phyloP scores from a whole-genome alignment of 2,329 filamentous ascomycete genomes.

The Fusarium pininemorale region DNA sequence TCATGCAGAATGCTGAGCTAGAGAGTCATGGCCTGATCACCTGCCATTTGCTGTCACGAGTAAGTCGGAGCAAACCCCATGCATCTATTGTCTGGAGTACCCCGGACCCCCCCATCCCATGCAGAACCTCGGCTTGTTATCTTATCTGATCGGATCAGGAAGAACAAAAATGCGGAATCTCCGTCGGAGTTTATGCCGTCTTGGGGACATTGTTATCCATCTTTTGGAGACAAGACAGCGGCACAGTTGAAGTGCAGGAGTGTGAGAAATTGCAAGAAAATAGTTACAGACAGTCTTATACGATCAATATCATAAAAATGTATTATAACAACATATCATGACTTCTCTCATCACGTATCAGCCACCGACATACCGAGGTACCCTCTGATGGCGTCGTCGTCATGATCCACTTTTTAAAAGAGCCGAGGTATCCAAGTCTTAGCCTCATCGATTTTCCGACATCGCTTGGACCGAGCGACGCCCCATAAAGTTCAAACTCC shows the following conservation, averaged over 20 bases:
- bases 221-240: background rate
- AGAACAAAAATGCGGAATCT: background rate
- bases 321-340: background rate
- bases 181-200: background rate
- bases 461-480: conserved; percentile 18
- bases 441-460: conserved; percentile 26
- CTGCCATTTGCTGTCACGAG: background rate
- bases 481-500: conserved; percentile 20
- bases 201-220: background rate
- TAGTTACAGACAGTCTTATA: rapidly evolving
- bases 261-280: background rate
- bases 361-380: background rate
- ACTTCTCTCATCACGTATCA: background rate
- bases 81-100: background rate
- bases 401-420: conserved; percentile 9
- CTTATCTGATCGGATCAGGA: conserved; percentile 9
- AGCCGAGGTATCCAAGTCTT: conserved; percentile 28
- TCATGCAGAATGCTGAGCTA: background rate
- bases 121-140: background rate
- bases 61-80: background rate
- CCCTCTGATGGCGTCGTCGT: background rate
- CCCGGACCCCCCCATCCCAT: background rate
- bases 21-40: background rate
- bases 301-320: rapidly evolving
- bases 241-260: background rate